Base-by-base conservation (phyloP, 176 grass and related monocot genomes). In the Musa beccarii region DNA sequence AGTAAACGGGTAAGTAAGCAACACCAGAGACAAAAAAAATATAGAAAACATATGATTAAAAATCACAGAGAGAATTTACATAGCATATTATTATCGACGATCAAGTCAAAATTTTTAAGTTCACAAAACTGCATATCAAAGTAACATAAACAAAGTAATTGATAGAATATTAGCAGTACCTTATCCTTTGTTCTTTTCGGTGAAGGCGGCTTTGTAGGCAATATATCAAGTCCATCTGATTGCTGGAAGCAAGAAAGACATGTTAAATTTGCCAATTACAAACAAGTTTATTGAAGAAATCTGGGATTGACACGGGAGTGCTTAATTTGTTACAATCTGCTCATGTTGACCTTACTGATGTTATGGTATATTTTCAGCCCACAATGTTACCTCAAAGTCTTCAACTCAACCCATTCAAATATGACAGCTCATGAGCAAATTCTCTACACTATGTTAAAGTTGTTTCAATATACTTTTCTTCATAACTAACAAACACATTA, bases 151-250 rank as follows among this genome's bases (percentile, higher is more conserved):
- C 12, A 66, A 69, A 69, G 15, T 34, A 69, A 69, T 2, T n/a
- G 29, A 69, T 28, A 49, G 66, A 19, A 69, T 49, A 17, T 49
- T 69, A 10, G 16, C 34, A 66, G 12, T 12, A 67, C 53, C 24
- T 11, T 56, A 19, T 74, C 72, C 11, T 57, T 74, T 19, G 72
- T 17, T 57, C 52, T 74, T 74, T 90, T 87, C 72, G 70, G 63
- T 57, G 81, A 75, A 74, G 89, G 81, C 19, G 25, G 1, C 19
- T 68, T 73, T 65, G 57, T 53, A 54, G 54, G 65, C 54, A 17
- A 26, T 81, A 81, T 49, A 62, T 84, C 74, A 88, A 84, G 62
- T 63, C 52, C 87, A 85, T 88, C 89, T 82, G 89, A 85, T 90
- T 97, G 86, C 87, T 92, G 76, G 26, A 82, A 78, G 59, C 51